Base-by-base conservation (phyloP, 768 basidiomycete genomes). In the Termitomyces sp. region DNA sequence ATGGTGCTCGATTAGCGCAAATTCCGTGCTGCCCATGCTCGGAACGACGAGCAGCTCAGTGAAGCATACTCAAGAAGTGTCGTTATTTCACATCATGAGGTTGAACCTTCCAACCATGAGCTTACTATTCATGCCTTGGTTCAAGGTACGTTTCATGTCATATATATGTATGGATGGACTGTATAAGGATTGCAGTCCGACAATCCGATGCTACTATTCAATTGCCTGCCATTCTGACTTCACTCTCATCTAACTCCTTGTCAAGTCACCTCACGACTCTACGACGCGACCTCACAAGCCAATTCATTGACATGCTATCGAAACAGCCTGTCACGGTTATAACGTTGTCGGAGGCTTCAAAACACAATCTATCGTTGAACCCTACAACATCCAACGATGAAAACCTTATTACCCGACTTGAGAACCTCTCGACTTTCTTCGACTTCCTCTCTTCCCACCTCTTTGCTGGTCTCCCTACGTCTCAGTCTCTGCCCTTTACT, bases 1-100 rank as follows among this genome's bases (percentile, higher is more conserved):
- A 42, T 19, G 12, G 40, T 19, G 10, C 21, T 57, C 7, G 29
- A 3, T 17, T 61, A 93, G 90, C 76, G 73, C 49, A 82, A 75
- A 61, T 78, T 84, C 57, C 78, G 77, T 58, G 77, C 82, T 9
- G 68, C 79, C 25, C 77, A 77, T 64, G 83, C 86, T 54, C 81
- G 81, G 37, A 70, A 82, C 7, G 84, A 90, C 65, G 91, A 92
- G 59, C 84, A 90, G 63, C 75, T 93, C 23, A 81, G 77, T 61
- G 84, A 89, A 46, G 86, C 86, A 3, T 91, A 83, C 64, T 69
- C 80, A 21, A 78, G 83, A 63, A 78, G 86, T 64, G 68, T 92
- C 25, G 64, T 75, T 2, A 67, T 88, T 29, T 77, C 79, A 25
- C 71, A 80, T 4, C 75, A 75, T 16, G 76, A 78, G 58, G 21